These are phyloP conservation scores for Colletotrichum lindemuthianum DNA, from an alignment of 2,329 filamentous ascomycete genomes.

Conservation along the genomic window DNA sequence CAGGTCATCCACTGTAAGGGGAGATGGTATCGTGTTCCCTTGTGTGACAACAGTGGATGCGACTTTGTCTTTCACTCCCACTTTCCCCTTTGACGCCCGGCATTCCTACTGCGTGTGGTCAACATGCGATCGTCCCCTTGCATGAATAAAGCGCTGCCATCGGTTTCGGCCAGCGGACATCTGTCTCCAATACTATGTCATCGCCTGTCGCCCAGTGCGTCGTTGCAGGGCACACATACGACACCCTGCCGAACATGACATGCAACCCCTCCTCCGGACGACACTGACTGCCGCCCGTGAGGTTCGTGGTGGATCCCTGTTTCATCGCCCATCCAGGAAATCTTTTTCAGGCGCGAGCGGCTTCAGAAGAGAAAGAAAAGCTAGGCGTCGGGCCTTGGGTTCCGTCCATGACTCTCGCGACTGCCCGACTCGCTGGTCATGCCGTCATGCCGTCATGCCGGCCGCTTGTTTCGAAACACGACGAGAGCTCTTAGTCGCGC, in stretches of 20 bases:
- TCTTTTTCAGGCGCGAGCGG: slow-evolving; percentile 19
- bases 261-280: slow-evolving; percentile 14
- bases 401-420: slow-evolving; percentile 5
- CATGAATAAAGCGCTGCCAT: slow-evolving; percentile 29
- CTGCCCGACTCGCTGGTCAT: slow-evolving; percentile 20
- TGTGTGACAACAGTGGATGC: slow-evolving; percentile 5
- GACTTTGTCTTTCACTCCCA: neutral
- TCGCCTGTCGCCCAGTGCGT: slow-evolving; percentile 4
- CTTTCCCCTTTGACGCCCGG: slow-evolving; percentile 7
- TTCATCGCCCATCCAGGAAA: neutral
- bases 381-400: slow-evolving; percentile 8
- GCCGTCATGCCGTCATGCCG: slow-evolving; percentile 24
- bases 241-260: slow-evolving; percentile 23
- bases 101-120: slow-evolving; percentile 11
- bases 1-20: slow-evolving; percentile 9
- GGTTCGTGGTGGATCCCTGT: slow-evolving; percentile 2
- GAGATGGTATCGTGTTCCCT: neutral
- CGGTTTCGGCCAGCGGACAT: slow-evolving; percentile 20
- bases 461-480: slow-evolving; percentile 27
- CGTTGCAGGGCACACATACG: slow-evolving; percentile 1
- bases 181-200: slow-evolving; percentile 13
- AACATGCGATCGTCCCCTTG: slow-evolving; percentile 29
- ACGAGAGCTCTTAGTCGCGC: slow-evolving; percentile 19
- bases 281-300: slow-evolving; percentile 8
- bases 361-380: slow-evolving; percentile 10